phyloP scores from a whole-genome alignment of 75 land plant species.

The Sequoia sempervirens region DNA sequence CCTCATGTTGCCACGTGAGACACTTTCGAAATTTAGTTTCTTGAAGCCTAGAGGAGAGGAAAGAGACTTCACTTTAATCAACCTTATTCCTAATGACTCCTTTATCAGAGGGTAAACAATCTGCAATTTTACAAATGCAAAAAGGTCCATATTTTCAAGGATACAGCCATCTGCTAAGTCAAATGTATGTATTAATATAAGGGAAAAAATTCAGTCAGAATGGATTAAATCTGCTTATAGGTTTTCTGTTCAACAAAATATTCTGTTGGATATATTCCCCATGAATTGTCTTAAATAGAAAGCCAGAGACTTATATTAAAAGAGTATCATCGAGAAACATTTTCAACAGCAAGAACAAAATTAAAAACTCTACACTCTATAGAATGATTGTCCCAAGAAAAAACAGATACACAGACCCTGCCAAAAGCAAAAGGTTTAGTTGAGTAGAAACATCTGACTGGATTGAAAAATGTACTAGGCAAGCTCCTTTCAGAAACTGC shows the following conservation, averaged over 20 bases:
- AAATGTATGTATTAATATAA: background rate
- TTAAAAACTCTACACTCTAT: background rate
- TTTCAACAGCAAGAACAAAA: background rate
- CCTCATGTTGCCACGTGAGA: background rate
- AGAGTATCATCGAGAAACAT: background rate
- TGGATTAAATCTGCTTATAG: background rate
- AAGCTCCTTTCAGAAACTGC: background rate
- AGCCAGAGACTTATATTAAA: background rate
- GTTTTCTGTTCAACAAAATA: background rate
- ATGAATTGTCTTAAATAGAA: background rate
- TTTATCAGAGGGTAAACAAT: background rate
- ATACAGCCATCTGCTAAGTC: background rate
- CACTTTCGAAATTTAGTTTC: background rate
- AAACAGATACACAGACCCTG: background rate
- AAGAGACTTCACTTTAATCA: background rate
- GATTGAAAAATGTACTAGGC: background rate
- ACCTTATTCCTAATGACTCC: background rate
- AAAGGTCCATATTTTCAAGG: background rate
- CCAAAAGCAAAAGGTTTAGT: background rate
- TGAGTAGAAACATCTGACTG: background rate
- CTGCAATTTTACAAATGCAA: background rate
- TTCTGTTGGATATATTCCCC: background rate
- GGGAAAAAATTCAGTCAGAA: background rate
- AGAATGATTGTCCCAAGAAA: background rate
- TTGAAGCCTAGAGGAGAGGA: background rate